phyloP scores from a whole-genome alignment of 176 grass and related monocot genomes.

The Oryza coarctata region DNA sequence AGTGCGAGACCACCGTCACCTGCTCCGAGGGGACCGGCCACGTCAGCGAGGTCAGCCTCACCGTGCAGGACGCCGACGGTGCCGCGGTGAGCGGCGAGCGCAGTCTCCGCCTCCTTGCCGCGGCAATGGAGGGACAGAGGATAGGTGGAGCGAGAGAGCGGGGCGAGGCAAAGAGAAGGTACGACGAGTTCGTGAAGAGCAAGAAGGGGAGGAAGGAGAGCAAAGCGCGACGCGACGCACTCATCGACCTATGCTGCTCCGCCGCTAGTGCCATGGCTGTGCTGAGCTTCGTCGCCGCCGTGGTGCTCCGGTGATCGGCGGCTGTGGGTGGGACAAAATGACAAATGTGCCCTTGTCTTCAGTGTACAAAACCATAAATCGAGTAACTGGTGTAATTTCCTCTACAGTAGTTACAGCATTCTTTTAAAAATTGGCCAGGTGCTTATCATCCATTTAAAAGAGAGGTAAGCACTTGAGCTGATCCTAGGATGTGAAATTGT shows the following conservation, averaged over 20 bases:
- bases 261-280: conserved; percentile 57
- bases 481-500: neutral
- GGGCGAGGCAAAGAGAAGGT: conserved; percentile 33
- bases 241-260: conserved; percentile 58
- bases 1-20: conserved; percentile 43
- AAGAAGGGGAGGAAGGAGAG: conserved; percentile 50
- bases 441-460: neutral
- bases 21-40: conserved; percentile 35
- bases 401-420: neutral
- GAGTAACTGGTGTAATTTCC: neutral
- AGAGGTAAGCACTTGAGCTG: neutral
- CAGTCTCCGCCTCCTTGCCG: conserved; percentile 34
- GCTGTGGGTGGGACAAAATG: neutral
- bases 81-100: conserved; percentile 46
- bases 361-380: neutral
- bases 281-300: conserved; percentile 38
- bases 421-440: neutral
- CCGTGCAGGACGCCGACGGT: conserved; percentile 58
- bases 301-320: conserved; percentile 38
- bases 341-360: neutral
- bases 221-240: conserved; percentile 46
- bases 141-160: conserved; percentile 15
- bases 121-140: conserved; percentile 44
- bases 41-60: conserved; percentile 51
- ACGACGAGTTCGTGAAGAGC: conserved; percentile 40